Conservation (phyloP, 2,329 filamentous ascomycete species). For the Celoporthe dispersa region DNA sequence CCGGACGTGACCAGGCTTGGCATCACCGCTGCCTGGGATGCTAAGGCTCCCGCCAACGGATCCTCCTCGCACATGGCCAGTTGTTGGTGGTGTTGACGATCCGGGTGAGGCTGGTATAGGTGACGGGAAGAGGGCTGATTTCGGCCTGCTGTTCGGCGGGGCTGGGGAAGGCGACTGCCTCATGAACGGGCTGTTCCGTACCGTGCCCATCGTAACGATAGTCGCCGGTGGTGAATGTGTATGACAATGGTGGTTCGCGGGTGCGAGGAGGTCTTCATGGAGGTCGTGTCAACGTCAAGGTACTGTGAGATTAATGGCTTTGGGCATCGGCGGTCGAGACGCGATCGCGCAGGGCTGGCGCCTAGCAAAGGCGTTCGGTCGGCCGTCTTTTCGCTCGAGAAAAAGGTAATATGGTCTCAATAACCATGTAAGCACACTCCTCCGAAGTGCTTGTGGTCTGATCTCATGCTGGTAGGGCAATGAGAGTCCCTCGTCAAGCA, state of each 20-base stretch:
- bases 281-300: constrained; percentile 29
- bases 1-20: constrained; percentile 46
- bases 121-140: constrained; percentile 73
- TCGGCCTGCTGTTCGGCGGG: constrained; percentile 64
- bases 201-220: constrained; percentile 45
- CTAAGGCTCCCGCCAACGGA: constrained; percentile 22
- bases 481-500: not conserved
- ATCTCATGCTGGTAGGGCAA: constrained; percentile 24
- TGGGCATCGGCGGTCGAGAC: constrained; percentile 11
- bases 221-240: not conserved
- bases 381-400: not conserved
- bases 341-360: constrained; percentile 18
- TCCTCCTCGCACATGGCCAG: constrained; percentile 20
- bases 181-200: constrained; percentile 80
- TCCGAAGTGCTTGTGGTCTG: constrained; percentile 14
- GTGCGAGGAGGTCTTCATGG: constrained; percentile 20
- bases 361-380: constrained; percentile 17
- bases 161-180: constrained; percentile 70
- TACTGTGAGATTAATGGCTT: constrained; percentile 5
- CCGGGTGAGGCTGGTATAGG: constrained; percentile 36
- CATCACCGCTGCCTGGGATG: constrained; percentile 22
- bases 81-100: constrained; percentile 8
- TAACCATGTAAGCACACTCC: constrained; percentile 14
- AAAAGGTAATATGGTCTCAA: not conserved
- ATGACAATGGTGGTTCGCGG: constrained; percentile 1